Conservation (phyloP, 352 stramenopile genomes). For the Phytophthora parvispora region DNA sequence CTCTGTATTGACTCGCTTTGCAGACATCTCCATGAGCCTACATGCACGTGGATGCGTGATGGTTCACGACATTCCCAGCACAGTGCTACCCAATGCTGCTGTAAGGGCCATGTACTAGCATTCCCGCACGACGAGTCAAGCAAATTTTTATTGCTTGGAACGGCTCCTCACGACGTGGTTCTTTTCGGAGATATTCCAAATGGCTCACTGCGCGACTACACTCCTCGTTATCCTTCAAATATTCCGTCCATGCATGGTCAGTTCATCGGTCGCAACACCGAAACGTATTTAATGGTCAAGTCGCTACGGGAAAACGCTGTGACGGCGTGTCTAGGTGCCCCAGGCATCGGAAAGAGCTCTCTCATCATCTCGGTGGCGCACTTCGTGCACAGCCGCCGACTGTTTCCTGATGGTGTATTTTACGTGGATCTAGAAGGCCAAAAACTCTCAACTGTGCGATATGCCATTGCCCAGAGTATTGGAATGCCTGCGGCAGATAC, state of each 20-base stretch:
- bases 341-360: slow-evolving; percentile 86
- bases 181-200: slow-evolving; percentile 77
- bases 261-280: slow-evolving; percentile 85
- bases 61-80: slow-evolving; percentile 79
- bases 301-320: slow-evolving; percentile 81
- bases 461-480: slow-evolving; percentile 85
- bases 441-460: slow-evolving; percentile 82
- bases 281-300: slow-evolving; percentile 85
- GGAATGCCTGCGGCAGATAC: slow-evolving; percentile 78
- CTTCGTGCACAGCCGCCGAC: slow-evolving; percentile 80
- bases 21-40: slow-evolving; percentile 79
- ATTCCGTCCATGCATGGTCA: slow-evolving; percentile 88
- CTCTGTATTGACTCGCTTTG: not conserved
- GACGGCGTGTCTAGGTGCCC: slow-evolving; percentile 76
- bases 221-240: slow-evolving; percentile 72
- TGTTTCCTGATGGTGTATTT: slow-evolving; percentile 85
- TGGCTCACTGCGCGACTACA: slow-evolving; percentile 71
- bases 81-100: slow-evolving; percentile 76
- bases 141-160: slow-evolving; percentile 80
- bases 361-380: slow-evolving; percentile 86
- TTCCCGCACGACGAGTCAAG: slow-evolving; percentile 88
- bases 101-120: slow-evolving; percentile 68
- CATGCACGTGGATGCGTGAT: slow-evolving; percentile 72
- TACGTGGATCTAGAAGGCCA: slow-evolving; percentile 89
- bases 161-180: slow-evolving; percentile 69